A percentile compares a stretch with the other conserved stretches of the same genome.
Evolutionary conservation across 768 basidiomycete species (phyloP).

Genomic region (Pulveroboletus sp.): DNA sequence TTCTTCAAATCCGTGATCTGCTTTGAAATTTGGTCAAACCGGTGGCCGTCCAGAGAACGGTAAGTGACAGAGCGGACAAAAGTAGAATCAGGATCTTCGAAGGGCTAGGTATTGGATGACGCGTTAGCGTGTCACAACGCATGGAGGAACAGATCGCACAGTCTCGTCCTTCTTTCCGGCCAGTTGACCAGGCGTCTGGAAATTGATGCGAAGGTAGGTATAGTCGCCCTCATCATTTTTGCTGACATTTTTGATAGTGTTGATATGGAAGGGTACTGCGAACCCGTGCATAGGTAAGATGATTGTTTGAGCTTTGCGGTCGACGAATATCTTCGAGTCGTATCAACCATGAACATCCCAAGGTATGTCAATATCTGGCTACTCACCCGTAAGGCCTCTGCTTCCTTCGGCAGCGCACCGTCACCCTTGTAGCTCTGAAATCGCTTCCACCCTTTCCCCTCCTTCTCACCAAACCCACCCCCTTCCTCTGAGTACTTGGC

Average conservation of each 20-base stretch:
- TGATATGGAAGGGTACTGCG: conserved; percentile 96
- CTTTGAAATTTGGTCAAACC: conserved; percentile 84
- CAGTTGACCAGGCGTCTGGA: conserved; percentile 96
- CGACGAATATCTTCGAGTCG: conserved; percentile 71
- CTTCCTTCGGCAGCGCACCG: conserved; percentile 79
- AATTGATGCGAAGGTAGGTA: conserved; percentile 93
- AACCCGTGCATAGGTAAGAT: conserved; percentile 92
- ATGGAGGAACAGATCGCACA: conserved; percentile 29
- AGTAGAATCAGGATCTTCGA: conserved; percentile 94
- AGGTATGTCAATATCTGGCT: background rate
- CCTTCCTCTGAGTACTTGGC: conserved; percentile 81
- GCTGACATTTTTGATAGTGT: conserved; percentile 95
- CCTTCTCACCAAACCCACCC: conserved; percentile 66
- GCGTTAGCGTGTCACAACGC: conserved; percentile 3
- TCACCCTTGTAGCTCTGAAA: conserved; percentile 98
- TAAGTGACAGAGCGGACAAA: conserved; percentile 95
- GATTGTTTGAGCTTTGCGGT: conserved; percentile 85
- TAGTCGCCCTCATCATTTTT: conserved; percentile 96
- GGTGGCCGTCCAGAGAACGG: conserved; percentile 83
- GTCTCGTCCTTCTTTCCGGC: conserved; percentile 99
- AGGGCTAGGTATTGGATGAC: conserved; percentile 50
- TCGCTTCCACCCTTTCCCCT: conserved; percentile 91
- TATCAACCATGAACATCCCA: conserved; percentile 6
- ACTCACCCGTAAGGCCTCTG: conserved; percentile 73
- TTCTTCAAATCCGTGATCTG: conserved; percentile 96